Evolutionary conservation across 495 filamentous ascomycete species (phyloP).

Genomic region (Penicillium macrosclerotiorum): DNA sequence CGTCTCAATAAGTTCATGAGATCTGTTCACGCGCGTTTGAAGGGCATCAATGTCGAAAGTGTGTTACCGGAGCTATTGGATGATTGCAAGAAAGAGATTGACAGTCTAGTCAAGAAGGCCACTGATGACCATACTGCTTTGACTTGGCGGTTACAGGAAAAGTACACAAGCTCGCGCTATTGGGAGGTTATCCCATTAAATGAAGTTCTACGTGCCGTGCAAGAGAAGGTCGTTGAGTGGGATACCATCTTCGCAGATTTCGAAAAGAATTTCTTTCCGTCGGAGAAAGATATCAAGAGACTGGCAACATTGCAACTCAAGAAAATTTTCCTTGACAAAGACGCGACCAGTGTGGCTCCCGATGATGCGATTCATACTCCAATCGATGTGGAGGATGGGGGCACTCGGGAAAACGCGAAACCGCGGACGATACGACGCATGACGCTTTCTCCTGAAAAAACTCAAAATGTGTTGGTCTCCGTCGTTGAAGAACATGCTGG

Average conservation of each 20-base stretch:
- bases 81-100: slow-evolving; percentile 76
- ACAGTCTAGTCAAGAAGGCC: slow-evolving; percentile 67
- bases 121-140: slow-evolving; percentile 75
- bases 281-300: slow-evolving; percentile 93
- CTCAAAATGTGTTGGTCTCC: slow-evolving; percentile 65
- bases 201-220: slow-evolving; percentile 77
- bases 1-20: slow-evolving; percentile 80
- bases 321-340: slow-evolving; percentile 88
- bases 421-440: slow-evolving; percentile 42
- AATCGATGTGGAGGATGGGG: slow-evolving; percentile 58
- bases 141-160: slow-evolving; percentile 75
- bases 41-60: slow-evolving; percentile 84
- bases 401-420: slow-evolving; percentile 32
- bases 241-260: slow-evolving; percentile 86
- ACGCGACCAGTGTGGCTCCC: slow-evolving; percentile 70
- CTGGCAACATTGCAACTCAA: slow-evolving; percentile 88
- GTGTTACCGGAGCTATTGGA: slow-evolving; percentile 83
- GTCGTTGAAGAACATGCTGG: slow-evolving; percentile 65
- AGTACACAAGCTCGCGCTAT: slow-evolving; percentile 89
- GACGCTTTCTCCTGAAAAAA: slow-evolving; percentile 63
- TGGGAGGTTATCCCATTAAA: slow-evolving; percentile 96
- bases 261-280: slow-evolving; percentile 90
- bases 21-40: slow-evolving; percentile 79
- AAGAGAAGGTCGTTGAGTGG: slow-evolving; percentile 93
- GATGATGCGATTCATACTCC: slow-evolving; percentile 39